Base-by-base conservation (phyloP, 371 early-diverging fungal species). In the Mucor plumbeus region DNA sequence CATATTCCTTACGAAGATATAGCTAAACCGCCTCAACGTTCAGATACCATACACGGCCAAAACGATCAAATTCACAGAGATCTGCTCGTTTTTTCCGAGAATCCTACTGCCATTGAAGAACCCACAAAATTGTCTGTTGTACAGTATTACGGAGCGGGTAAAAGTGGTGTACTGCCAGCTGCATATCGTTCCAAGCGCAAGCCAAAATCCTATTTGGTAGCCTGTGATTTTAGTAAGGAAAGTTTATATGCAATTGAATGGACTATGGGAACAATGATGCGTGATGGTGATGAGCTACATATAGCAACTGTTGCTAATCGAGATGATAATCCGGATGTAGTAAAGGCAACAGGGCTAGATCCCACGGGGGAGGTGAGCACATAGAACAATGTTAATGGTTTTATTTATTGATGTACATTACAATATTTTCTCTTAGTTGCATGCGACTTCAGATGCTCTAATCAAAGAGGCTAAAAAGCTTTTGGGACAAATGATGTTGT, bases 181-280 rank as follows among this genome's bases (percentile, higher is more conserved):
- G 44, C 15, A 0, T 62, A 47, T 35, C 56, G 59, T 13, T 54
- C 54, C 4, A 70, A 66, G 53, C 71, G 69, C 3, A 68, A 60
- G 43, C 38, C 74, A 11, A 74, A 76, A 19, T 19, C 67, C 0
- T 82, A 79, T 40, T 63, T 82, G 55, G 78, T 76, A 5, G 82
- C 82, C 1, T 79, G 74, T 40, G 82, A 82, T 59, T 82, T 82
- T 55, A 74, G 76, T 60, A 74, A 73, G 36, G 78, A 79, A 48
- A 74, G 78, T 62, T 63, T 76, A 7, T 74, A 79, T 67, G 80
- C 82, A 0, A 65, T 82, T 41, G 83, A 85, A 56, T 87, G 85
- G 85, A 76, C 83, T 3, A 83, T 84, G 73, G 83, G 82, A 1
- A 82, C 87, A 4, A 80, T 87, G 50, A 79, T 87, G 73, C 81